phyloP scores from a whole-genome alignment of 495 filamentous ascomycete species.

The Neurospora cerealis region DNA sequence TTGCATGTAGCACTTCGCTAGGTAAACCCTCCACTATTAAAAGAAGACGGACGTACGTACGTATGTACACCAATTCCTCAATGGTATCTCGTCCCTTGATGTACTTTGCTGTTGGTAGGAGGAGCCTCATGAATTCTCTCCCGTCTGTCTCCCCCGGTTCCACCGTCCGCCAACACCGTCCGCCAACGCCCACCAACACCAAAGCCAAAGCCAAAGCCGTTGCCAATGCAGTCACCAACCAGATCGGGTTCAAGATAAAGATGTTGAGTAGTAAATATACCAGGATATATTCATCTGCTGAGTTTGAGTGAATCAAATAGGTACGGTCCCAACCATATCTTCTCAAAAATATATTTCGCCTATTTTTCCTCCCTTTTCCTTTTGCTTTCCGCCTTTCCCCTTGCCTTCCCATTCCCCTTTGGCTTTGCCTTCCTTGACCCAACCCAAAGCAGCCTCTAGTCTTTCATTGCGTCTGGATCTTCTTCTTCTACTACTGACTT shows the following conservation, averaged over 20 bases:
- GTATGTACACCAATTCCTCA: background rate
- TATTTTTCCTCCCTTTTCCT: background rate
- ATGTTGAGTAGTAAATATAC: background rate
- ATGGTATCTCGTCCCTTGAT: too few relatives aligned
- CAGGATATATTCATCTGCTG: background rate
- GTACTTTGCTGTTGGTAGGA: too few relatives aligned
- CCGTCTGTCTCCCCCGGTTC: background rate
- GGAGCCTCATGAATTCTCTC: too few relatives aligned
- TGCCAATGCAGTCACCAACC: background rate
- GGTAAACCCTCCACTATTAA: too few relatives aligned
- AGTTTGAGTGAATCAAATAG: background rate
- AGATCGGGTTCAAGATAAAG: background rate
- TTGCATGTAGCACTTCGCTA: too few relatives aligned
- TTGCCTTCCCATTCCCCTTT: background rate
- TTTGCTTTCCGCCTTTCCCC: background rate
- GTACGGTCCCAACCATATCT: background rate
- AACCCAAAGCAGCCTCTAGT: background rate
- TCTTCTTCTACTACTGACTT: background rate
- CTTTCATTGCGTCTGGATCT: background rate
- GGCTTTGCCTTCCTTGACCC: background rate
- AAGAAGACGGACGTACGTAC: background rate
- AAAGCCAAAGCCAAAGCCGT: too few relatives aligned
- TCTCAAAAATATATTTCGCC: background rate
- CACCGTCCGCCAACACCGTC: background rate
- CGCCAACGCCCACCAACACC: too few relatives aligned